Base-by-base conservation (phyloP, 1,284 basidiomycete species). In the Cryptococcus amylolentus region DNA sequence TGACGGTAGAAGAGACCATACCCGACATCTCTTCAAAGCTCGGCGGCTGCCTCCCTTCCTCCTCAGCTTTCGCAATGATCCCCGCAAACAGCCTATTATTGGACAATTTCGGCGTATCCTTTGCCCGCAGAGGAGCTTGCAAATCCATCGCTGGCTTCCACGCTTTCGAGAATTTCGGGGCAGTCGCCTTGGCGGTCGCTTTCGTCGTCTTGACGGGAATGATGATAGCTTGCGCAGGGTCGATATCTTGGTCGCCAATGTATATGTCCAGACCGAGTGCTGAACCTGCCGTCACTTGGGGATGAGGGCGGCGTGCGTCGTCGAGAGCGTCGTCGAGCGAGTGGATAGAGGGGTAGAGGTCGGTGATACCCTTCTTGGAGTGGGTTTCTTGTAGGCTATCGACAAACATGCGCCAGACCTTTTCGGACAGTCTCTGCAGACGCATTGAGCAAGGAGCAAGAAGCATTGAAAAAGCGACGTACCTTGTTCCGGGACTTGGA, bases 81-180 rank as follows among this genome's bases (percentile, higher is more conserved):
- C 31, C 31, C 31, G 31, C 31, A 35, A 8, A 35, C 10, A 55
- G 55, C 31, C 31, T 35, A 10, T 35, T 35, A 35, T 35, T 35
- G 7, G 6, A 6, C 31, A 10, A 10, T 10, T 35, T 35, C 10
- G 31, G 31, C 31, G 31, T 5, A 46, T 20, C 44, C 31, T 52
- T 49, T 13, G 38, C 49, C 44, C 63, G 53, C 26, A 54, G 51
- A 20, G 69, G 67, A 2, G 54, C 58, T 55, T 73, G 71, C 27
- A 72, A 58, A 35, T 73, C 67, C 61, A 71, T 69, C 0, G 70
- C 72, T 0, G 72, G 66, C 61, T 83, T 77, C 50, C 82, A 83
- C 68, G 89, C 90, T 70, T 88, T 89, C 75, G 89, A 91, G 83
- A 88, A 87, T n/a, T 84, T 77, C 57, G 89, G 87, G 0, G 91